Conservation (phyloP, 148 eudicot species). For the Tetragonia tetragonoides region DNA sequence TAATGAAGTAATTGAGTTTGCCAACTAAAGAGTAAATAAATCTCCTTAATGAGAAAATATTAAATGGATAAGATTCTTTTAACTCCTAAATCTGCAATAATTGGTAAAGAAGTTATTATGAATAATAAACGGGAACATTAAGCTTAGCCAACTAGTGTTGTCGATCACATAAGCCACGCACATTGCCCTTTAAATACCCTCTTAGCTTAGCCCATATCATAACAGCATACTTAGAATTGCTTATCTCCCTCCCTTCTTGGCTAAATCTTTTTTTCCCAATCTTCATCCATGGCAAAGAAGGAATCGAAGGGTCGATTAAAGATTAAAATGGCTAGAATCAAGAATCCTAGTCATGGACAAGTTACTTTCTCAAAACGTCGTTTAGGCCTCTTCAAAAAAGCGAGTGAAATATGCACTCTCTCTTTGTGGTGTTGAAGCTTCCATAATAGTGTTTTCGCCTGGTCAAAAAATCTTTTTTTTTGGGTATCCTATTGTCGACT, state of each 20-base stretch:
- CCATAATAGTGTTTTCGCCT: conserved; percentile 50
- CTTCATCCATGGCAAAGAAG: conserved; percentile 42
- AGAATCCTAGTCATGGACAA: conserved; percentile 50
- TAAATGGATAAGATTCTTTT: conserved; percentile 33
- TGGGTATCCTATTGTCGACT: conserved; percentile 45
- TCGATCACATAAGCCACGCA: background rate
- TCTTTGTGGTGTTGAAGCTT: conserved; percentile 47
- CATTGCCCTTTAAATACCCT: conserved; percentile 29
- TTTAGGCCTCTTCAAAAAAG: conserved; percentile 55
- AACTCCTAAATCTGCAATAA: conserved; percentile 43
- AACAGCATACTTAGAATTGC: conserved; percentile 1
- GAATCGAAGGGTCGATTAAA: conserved; percentile 56
- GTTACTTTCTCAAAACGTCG: conserved; percentile 67
- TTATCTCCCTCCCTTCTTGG: no score
- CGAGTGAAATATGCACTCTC: conserved; percentile 55
- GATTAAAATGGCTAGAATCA: conserved; percentile 56
- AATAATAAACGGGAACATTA: background rate
- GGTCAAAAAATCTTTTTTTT: conserved; percentile 49
- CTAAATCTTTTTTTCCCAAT: no score
- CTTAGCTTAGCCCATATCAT: background rate
- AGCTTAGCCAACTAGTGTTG: conserved; percentile 13
- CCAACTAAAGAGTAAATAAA: conserved; percentile 21
- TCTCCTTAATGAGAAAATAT: conserved; percentile 35
- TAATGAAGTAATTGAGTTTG: background rate
- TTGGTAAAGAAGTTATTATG: conserved; percentile 13